Evolutionary conservation across 2,329 filamentous ascomycete species (phyloP).

Genomic region (Alternaria ethzedia): DNA sequence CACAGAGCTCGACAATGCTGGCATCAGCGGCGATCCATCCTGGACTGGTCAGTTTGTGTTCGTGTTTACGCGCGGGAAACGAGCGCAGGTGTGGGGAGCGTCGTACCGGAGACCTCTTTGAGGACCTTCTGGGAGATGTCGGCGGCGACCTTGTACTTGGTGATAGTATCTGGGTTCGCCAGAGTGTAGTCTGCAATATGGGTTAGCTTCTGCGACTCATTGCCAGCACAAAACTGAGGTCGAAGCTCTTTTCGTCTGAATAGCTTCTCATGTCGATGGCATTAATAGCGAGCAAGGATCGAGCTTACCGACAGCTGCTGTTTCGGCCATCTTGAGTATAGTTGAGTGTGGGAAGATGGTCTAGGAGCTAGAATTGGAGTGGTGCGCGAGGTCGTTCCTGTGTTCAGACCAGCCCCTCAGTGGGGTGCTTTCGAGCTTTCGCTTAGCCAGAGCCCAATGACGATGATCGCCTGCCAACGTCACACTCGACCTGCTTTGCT

Average conservation of each 20-base stretch:
- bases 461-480: conserved; percentile 20
- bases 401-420: conserved; percentile 45
- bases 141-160: conserved; percentile 98
- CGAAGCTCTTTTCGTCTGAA: conserved; percentile 9
- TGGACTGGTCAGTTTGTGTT: conserved; percentile 45
- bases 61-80: conserved; percentile 1
- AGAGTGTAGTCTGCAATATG: conserved; percentile 76
- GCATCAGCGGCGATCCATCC: conserved; percentile 79
- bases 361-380: conserved; percentile 30
- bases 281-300: neutral
- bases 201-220: conserved; percentile 35
- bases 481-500: conserved; percentile 9
- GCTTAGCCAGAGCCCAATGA: conserved; percentile 43
- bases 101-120: conserved; percentile 73
- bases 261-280: neutral
- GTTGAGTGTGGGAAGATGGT: conserved; percentile 27
- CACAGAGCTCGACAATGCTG: conserved; percentile 93
- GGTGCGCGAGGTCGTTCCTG: conserved; percentile 32
- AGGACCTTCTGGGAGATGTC: conserved; percentile 96
- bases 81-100: conserved; percentile 5
- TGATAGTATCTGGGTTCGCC: conserved; percentile 91
- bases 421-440: conserved; percentile 29
- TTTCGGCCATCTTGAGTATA: conserved; percentile 45
- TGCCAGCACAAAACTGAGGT: conserved; percentile 18
- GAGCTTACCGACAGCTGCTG: conserved; percentile 39